These are phyloP conservation scores for Mycena pura DNA, from an alignment of 768 basidiomycete species.

Conservation along the genomic window DNA sequence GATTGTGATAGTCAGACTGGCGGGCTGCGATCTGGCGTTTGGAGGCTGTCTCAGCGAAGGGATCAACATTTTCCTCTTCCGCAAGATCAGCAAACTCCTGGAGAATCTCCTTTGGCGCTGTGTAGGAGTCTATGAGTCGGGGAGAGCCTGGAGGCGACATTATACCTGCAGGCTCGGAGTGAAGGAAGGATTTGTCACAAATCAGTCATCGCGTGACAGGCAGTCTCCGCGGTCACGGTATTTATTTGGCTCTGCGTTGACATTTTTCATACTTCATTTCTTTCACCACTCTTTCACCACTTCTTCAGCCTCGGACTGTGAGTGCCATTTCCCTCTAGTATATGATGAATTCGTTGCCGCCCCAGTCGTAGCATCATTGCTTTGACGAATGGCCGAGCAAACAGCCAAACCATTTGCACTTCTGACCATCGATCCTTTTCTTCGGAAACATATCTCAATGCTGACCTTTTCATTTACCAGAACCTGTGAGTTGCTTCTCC, in stretches of 20 bases:
- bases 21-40: constrained; percentile 93
- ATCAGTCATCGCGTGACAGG: background rate
- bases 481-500: constrained; percentile 11
- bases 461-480: constrained; percentile 7
- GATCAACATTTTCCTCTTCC: constrained; percentile 92
- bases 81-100: constrained; percentile 94
- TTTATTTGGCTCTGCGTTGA: too few species aligned
- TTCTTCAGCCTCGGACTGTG: constrained; percentile 29
- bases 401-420: constrained; percentile 73
- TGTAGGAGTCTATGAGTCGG: constrained; percentile 88
- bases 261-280: constrained; percentile 25
- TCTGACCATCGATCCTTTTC: constrained; percentile 49
- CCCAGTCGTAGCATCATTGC: constrained; percentile 71
- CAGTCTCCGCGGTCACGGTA: constrained; percentile 29
- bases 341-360: constrained; percentile 76
- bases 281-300: background rate
- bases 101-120: constrained; percentile 91
- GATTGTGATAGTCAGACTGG: constrained; percentile 94
- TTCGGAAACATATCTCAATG: constrained; percentile 1
- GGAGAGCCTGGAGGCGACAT: constrained; percentile 68
- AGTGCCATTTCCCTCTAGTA: constrained; percentile 30
- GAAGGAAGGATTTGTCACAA: constrained; percentile 5
- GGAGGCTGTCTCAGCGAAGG: constrained; percentile 91
- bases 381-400: constrained; percentile 73
- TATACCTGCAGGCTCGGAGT: constrained; percentile 41